phyloP scores from a whole-genome alignment of 2,329 filamentous ascomycete genomes.

The Didymella sp. region DNA sequence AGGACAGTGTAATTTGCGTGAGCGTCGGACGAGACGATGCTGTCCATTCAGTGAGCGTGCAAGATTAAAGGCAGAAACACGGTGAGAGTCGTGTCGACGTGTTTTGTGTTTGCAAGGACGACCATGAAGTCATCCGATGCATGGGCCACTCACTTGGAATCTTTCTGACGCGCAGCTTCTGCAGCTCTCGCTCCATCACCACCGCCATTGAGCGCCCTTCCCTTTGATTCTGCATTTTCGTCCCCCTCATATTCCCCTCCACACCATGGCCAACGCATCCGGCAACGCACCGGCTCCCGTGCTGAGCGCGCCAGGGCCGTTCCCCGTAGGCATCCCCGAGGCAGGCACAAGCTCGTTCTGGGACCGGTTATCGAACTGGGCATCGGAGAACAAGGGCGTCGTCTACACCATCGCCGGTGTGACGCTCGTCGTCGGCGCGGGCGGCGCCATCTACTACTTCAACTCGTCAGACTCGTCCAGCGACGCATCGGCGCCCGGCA shows the following conservation, averaged over 20 bases:
- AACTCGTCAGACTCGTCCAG: slow-evolving; percentile 57
- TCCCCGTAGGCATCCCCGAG: slow-evolving; percentile 50
- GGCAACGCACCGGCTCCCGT: slow-evolving; percentile 34
- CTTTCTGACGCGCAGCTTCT: slow-evolving; percentile 18
- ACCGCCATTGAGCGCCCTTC: slow-evolving; percentile 28
- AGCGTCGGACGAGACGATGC: not conserved
- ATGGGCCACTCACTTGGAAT: slow-evolving; percentile 20
- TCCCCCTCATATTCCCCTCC: slow-evolving; percentile 12
- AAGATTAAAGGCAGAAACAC: not conserved
- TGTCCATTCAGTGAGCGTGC: not conserved
- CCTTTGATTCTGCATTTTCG: slow-evolving; percentile 8
- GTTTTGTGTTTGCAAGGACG: slow-evolving; percentile 9
- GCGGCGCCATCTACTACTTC: slow-evolving; percentile 92
- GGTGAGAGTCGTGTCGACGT: slow-evolving; percentile 17
- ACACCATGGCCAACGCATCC: slow-evolving; percentile 42
- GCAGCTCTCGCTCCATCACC: slow-evolving; percentile 16
- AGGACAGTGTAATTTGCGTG: not conserved
- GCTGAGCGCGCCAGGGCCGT: slow-evolving; percentile 44
- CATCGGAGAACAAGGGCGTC: slow-evolving; percentile 91
- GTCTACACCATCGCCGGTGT: slow-evolving; percentile 97
- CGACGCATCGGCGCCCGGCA: slow-evolving; percentile 46
- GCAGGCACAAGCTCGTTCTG: slow-evolving; percentile 73
- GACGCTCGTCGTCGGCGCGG: slow-evolving; percentile 87
- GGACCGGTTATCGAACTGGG: slow-evolving; percentile 91
- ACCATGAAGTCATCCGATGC: slow-evolving; percentile 18